These are phyloP conservation scores for Beauveria rudraprayagi DNA, from an alignment of 2,329 filamentous ascomycete species.

Conservation along the genomic window DNA sequence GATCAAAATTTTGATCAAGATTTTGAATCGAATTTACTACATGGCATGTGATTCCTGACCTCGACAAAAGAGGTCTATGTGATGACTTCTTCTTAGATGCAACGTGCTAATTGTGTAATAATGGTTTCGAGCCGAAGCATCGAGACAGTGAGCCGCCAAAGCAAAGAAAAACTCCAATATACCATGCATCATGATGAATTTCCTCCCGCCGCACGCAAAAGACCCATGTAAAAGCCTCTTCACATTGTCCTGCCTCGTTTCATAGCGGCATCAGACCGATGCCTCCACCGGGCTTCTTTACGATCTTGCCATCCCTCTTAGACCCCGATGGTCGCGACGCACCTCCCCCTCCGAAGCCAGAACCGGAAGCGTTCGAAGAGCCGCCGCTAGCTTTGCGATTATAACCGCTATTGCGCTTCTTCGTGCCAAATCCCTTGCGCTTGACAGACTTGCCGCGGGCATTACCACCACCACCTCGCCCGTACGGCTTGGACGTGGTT, in stretches of 20 bases:
- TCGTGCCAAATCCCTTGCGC: slow-evolving; percentile 19
- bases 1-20: not conserved
- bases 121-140: not conserved
- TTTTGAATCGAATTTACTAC: not conserved
- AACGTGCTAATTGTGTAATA: not conserved
- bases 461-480: slow-evolving; percentile 16
- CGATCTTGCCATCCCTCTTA: slow-evolving; percentile 23
- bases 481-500: slow-evolving; percentile 19
- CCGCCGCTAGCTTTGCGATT: slow-evolving; percentile 23
- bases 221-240: not conserved
- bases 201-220: not conserved
- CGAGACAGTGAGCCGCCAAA: not conserved
- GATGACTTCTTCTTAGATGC: not conserved
- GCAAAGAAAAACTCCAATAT: slow-evolving; percentile 7
- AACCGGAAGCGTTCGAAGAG: not conserved
- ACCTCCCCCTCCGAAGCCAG: slow-evolving; percentile 8
- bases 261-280: slow-evolving; percentile 33
- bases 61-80: not conserved
- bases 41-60: not conserved
- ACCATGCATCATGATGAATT: not conserved
- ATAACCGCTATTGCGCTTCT: slow-evolving; percentile 18
- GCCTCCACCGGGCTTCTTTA: slow-evolving; percentile 26
- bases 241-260: not conserved
- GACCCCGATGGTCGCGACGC: slow-evolving; percentile 7
- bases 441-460: slow-evolving; percentile 17